phyloP scores from a whole-genome alignment of 2,329 filamentous ascomycete species.

The Uncinocarpus reesii region DNA sequence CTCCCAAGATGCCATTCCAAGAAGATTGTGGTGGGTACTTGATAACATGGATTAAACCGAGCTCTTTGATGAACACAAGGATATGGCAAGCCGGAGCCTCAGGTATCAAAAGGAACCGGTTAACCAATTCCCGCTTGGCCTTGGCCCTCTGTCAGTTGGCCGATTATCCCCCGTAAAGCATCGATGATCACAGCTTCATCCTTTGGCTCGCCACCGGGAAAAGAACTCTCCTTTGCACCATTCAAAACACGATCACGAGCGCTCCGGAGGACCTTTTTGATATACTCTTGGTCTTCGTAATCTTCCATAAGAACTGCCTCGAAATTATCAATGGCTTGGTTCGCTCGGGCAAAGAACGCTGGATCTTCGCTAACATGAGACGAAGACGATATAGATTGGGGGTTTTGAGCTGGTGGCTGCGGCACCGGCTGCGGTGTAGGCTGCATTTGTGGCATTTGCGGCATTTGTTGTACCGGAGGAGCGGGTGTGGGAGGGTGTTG shows the following conservation, averaged over 20 bases:
- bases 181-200: slow-evolving; percentile 37
- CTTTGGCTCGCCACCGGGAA: slow-evolving; percentile 36
- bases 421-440: slow-evolving; percentile 19
- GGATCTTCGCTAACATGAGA: slow-evolving; percentile 21
- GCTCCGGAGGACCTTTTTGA: slow-evolving; percentile 36
- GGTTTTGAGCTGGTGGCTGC: slow-evolving; percentile 20
- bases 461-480: slow-evolving; percentile 5
- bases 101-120: neutral
- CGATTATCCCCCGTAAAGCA: slow-evolving; percentile 32
- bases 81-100: neutral
- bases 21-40: no score
- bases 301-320: slow-evolving; percentile 38
- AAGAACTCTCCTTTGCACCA: slow-evolving; percentile 33
- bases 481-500: neutral
- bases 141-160: slow-evolving; percentile 28
- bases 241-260: slow-evolving; percentile 34
- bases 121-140: slow-evolving; percentile 4
- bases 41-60: no score
- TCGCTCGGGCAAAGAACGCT: slow-evolving; percentile 33
- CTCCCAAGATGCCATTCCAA: slow-evolving; percentile 6
- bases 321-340: slow-evolving; percentile 38
- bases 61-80: neutral
- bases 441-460: slow-evolving; percentile 1
- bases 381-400: slow-evolving; percentile 9
- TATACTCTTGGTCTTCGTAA: slow-evolving; percentile 38